Evolutionary conservation across 352 stramenopile species (phyloP).

Genomic region (Phytophthora melonis): DNA sequence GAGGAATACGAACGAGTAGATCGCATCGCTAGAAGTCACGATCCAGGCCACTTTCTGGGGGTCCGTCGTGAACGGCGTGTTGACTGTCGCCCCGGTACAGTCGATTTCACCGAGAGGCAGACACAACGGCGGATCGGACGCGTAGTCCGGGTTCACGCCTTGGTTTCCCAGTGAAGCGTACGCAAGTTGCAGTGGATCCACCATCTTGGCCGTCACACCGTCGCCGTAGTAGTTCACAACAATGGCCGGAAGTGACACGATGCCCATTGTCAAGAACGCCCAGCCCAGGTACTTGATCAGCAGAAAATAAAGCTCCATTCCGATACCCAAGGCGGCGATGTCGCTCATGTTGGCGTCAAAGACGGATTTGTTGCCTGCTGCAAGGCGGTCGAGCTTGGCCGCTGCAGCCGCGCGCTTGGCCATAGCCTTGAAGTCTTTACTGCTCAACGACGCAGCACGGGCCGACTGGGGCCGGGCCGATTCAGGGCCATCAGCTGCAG

Average conservation of each 20-base stretch:
- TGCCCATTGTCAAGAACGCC: conserved; percentile 75
- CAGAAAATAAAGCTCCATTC: conserved; percentile 89
- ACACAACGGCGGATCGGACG: conserved; percentile 53
- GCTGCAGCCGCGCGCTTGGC: conserved; percentile 49
- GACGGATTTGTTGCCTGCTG: conserved; percentile 67
- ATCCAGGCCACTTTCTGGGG: conserved; percentile 77
- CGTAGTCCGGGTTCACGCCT: conserved; percentile 69
- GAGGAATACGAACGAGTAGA: conserved; percentile 78
- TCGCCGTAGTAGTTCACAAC: conserved; percentile 72
- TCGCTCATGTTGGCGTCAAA: conserved; percentile 72
- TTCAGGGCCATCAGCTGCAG: not conserved
- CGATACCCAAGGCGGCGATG: conserved; percentile 83
- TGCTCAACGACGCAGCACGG: conserved; percentile 38
- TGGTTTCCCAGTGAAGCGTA: conserved; percentile 85
- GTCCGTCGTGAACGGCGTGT: conserved; percentile 73
- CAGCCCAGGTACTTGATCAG: conserved; percentile 79
- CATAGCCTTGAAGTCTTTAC: conserved; percentile 67
- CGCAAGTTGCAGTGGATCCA: conserved; percentile 73
- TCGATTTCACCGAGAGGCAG: conserved; percentile 68
- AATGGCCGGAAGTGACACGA: conserved; percentile 71
- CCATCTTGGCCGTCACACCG: conserved; percentile 70
- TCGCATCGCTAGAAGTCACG: conserved; percentile 65
- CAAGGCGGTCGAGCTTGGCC: conserved; percentile 68
- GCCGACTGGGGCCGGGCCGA: conserved; percentile 9
- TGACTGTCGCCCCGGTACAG: conserved; percentile 71